Evolutionary conservation across 2,329 filamentous ascomycete genomes (phyloP).

Genomic region (Botrytis aclada): DNA sequence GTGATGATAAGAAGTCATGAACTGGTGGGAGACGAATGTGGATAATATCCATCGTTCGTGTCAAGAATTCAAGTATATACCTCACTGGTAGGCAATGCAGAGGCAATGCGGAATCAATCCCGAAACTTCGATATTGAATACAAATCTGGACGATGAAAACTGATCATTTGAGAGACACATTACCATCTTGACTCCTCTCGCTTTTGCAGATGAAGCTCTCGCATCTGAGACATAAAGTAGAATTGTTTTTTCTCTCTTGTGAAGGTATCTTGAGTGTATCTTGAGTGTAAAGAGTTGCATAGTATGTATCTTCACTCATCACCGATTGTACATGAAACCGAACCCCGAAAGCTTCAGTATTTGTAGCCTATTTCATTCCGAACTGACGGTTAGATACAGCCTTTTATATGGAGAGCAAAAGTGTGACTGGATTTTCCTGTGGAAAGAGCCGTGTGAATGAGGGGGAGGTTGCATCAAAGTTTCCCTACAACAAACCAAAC

Average conservation of each 20-base stretch:
- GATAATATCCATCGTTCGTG: neutral
- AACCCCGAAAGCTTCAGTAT: neutral
- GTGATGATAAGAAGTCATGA: slow-evolving; percentile 8
- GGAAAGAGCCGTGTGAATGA: slow-evolving; percentile 5
- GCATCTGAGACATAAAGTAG: neutral
- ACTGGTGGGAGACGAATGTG: slow-evolving; percentile 3
- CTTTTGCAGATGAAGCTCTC: neutral
- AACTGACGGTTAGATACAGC: neutral
- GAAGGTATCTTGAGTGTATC: neutral
- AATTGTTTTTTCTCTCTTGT: neutral
- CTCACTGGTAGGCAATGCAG: neutral
- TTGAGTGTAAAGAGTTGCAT: neutral
- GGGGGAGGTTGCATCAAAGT: neutral
- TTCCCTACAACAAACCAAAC: neutral
- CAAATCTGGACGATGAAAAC: neutral
- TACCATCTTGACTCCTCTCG: neutral
- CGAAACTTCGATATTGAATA: neutral
- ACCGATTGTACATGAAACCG: neutral
- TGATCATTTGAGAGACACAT: neutral
- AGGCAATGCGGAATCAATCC: neutral
- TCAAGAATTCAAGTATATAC: neutral
- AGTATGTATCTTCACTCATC: neutral
- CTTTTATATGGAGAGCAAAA: neutral
- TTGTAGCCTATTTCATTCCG: neutral
- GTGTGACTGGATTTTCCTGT: slow-evolving; percentile 1